Evolutionary conservation across 2,329 filamentous ascomycete genomes (phyloP), one percentile per base, ranked within the genome.

Genomic region (Colletotrichum paranaense): DNA sequence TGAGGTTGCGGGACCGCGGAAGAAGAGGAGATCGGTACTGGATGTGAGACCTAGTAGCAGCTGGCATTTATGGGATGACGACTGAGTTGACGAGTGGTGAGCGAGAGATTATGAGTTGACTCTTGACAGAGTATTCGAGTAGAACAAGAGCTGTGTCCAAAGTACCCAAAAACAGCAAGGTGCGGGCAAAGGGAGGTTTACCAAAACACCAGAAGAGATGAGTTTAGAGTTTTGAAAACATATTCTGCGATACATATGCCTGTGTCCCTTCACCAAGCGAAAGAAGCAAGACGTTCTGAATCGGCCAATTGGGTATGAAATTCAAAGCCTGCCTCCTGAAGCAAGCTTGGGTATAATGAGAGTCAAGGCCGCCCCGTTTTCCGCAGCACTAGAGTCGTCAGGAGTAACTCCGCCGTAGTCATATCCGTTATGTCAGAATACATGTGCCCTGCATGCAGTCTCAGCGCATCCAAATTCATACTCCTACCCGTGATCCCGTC

Each of bases 31-130:
- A 5, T 73, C 55, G 1, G 67, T 57, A 32, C 30, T 73, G 1
- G 71, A 73, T 14, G 71, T 73, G 24, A 56, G 71, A 22, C 71
- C 71, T 19, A 73, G 71, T 14, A 62, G 71, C 19, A 73, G 71
- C 32, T 73, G 71, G 71, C 71, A 71, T 22, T 30, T 73, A 4
- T 73, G 71, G 71, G 71, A 73, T 5, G 71, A 73, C 14, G 71
- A 73, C n/a, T 73, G 46, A 69, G 5, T 46, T 8, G 58, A 19
- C 19, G 19, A 49, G 42, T 49, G 19, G 32, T 11, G 30, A 38
- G 19, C 24, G n/a, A 38, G 19, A 49, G 42, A 4, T 2, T 9
- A 7, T 7, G 3, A 19, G 8, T 49, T 49, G 42, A n/a, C 19
- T n/a, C 19, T 49, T 8, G 7, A n/a, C 7, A 49, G 7, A n/a